phyloP scores from a whole-genome alignment of 495 filamentous ascomycete species.

The Coniosporium apollinis region DNA sequence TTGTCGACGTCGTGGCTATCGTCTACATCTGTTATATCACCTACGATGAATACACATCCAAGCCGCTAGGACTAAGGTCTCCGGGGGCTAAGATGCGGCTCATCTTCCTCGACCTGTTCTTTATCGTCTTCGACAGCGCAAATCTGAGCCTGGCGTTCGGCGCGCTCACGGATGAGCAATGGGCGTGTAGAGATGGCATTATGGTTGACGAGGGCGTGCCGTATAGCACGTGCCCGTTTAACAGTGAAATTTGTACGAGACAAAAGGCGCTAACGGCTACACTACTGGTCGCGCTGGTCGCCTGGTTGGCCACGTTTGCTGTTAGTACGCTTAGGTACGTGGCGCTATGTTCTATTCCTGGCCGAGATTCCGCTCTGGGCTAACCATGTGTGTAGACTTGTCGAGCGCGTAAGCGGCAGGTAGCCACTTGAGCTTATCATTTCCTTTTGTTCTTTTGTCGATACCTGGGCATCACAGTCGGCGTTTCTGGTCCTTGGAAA shows the following conservation, averaged over 20 bases:
- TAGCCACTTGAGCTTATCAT: too few relatives aligned
- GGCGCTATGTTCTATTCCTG: too few relatives aligned
- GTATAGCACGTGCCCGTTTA: slow-evolving; percentile 18
- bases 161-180: slow-evolving; percentile 54
- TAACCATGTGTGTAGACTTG: too few relatives aligned
- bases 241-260: slow-evolving; percentile 41
- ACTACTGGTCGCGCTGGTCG: slow-evolving; percentile 64
- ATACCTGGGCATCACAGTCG: too few relatives aligned
- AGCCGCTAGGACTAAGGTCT: slow-evolving; percentile 73
- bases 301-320: slow-evolving; percentile 80
- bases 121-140: slow-evolving; percentile 89
- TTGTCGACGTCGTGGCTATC: slow-evolving; percentile 75
- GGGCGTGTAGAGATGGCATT: too few relatives aligned
- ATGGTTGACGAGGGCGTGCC: slow-evolving; percentile 6
- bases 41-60: slow-evolving; percentile 88
- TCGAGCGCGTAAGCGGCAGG: too few relatives aligned
- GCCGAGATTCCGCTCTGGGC: too few relatives aligned
- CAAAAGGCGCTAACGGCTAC: slow-evolving; percentile 69
- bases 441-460: too few relatives aligned
- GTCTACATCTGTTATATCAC: slow-evolving; percentile 87
- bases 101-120: slow-evolving; percentile 79
- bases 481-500: too few relatives aligned
- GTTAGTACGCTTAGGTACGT: slow-evolving; percentile 69
- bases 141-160: slow-evolving; percentile 83
- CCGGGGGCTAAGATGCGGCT: slow-evolving; percentile 72